phyloP scores from a whole-genome alignment of 2,329 filamentous ascomycete genomes.

The Corniculantispora saksenae region DNA sequence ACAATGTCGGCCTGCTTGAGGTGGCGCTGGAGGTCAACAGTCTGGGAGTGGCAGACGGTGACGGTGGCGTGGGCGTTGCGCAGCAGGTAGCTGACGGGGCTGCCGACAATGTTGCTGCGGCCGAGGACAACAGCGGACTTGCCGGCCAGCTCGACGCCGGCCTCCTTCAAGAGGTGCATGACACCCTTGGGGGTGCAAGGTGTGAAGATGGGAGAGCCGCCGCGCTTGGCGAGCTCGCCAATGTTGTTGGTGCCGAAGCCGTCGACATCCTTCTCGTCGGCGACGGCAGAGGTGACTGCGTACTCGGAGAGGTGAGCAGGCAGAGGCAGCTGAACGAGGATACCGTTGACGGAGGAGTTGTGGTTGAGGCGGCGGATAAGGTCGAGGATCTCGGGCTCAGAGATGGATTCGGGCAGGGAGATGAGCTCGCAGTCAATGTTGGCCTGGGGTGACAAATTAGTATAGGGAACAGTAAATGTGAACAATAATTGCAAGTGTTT shows the following conservation, averaged over 20 bases:
- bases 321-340: conserved; percentile 90
- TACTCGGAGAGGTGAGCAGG: conserved; percentile 91
- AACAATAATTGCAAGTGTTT: conserved; percentile 27
- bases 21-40: conserved; percentile 68
- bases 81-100: conserved; percentile 91
- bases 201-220: conserved; percentile 83
- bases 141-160: conserved; percentile 78
- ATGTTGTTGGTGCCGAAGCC: conserved; percentile 94
- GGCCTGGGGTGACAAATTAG: conserved; percentile 54
- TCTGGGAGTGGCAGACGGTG: conserved; percentile 92
- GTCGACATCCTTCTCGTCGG: conserved; percentile 95
- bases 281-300: conserved; percentile 82
- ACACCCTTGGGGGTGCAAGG: conserved; percentile 97
- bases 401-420: conserved; percentile 78
- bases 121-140: conserved; percentile 95
- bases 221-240: conserved; percentile 93
- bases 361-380: conserved; percentile 82
- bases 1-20: conserved; percentile 86
- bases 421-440: conserved; percentile 86
- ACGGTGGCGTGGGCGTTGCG: conserved; percentile 97
- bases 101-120: conserved; percentile 95
- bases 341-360: conserved; percentile 81
- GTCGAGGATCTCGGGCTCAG: conserved; percentile 83
- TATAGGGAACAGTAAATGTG: neutral
- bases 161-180: conserved; percentile 86